These are phyloP conservation scores for Oxytropis ochrocephala DNA, from an alignment of 306 rosid genomes.

Conservation along the genomic window DNA sequence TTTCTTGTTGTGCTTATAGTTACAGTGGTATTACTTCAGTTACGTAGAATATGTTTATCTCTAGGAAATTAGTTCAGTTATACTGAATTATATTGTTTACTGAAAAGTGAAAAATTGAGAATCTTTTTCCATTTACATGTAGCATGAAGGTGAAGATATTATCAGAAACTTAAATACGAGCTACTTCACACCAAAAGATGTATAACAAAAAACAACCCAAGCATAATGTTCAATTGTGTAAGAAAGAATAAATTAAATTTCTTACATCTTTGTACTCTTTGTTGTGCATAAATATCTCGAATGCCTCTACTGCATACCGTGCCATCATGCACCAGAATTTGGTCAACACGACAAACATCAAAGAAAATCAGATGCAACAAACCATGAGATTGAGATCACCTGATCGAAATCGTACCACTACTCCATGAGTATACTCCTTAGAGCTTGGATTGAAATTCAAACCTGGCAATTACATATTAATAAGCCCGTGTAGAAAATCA, in stretches of 20 bases:
- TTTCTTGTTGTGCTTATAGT: conserved; percentile 3
- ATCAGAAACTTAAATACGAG: not conserved
- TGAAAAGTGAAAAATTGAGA: not conserved
- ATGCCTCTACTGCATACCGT: conserved; percentile 62
- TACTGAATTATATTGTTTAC: not conserved
- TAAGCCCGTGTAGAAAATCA: not conserved
- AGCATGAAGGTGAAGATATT: not conserved
- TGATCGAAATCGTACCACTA: conserved; percentile 76
- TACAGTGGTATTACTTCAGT: not conserved
- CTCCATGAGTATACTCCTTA: conserved; percentile 66
- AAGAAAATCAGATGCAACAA: conserved; percentile 17
- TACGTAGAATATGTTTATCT: not conserved
- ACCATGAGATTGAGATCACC: conserved; percentile 41
- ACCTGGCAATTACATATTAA: conserved; percentile 43
- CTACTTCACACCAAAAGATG: conserved; percentile 17
- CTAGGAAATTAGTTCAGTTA: conserved; percentile 5
- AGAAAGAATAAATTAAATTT: conserved; percentile 11
- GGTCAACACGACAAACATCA: conserved; percentile 24
- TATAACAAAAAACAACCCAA: conserved; percentile 2
- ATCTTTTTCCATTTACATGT: not conserved
- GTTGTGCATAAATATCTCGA: conserved; percentile 54
- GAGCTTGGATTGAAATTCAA: conserved; percentile 53
- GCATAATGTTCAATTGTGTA: not conserved
- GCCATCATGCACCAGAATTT: conserved; percentile 21
- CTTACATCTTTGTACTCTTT: conserved; percentile 86